Evolutionary conservation across 176 grass and related monocot genomes (phyloP), one percentile per base, ranked within the genome.

Genomic region (Triticum urartu): DNA sequence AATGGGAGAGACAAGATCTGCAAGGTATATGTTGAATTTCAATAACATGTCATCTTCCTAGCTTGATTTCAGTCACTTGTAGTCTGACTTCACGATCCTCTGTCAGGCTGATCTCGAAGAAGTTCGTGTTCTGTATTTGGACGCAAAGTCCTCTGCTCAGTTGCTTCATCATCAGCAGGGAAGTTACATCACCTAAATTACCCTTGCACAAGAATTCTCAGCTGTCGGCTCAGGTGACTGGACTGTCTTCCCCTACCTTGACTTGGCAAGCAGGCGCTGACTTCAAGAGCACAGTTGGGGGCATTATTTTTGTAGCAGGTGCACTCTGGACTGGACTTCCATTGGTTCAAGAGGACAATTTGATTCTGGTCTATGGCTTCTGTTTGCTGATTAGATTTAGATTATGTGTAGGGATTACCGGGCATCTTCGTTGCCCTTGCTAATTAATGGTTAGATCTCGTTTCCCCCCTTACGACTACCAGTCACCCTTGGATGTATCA

Each of bases 1-100:
- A 96, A 96, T 81, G 94, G 97, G 79, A 90, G 94, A 86, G 97
- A 99, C 14, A 99, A 93, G 81, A 99, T 99, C 34, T 93, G 83
- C 92, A 99, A 99, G 92, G 97, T 96, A 88, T 69, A 9, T 13
- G 48, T 20, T 22, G 79, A 48, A 60, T 76, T 80, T 84, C 14
- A 38, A 11, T 64, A 80, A 52, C 50, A 54, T 54, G 50, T 54
- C 50, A 32, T 91, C 68, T 82, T 82, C 3, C 13, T 69, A 38
- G 14, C 7, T 32, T 81, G 30, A 67, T 50, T 38, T 88, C 67
- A 3, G 45, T 69, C 11, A 21, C 59, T 86, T 60, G 36, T 71
- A 72, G 66, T 43, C 26, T 79, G 69, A 84, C 64, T 54, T 42
- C 43, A 68, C 78, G 36, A 86, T 59, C 14, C 34, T 75, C 22